Percentiles rank a stretch among this genome's conserved stretches.
Conservation (phyloP, 2,329 filamentous ascomycete genomes). For the Colletotrichum sansevieriae region DNA sequence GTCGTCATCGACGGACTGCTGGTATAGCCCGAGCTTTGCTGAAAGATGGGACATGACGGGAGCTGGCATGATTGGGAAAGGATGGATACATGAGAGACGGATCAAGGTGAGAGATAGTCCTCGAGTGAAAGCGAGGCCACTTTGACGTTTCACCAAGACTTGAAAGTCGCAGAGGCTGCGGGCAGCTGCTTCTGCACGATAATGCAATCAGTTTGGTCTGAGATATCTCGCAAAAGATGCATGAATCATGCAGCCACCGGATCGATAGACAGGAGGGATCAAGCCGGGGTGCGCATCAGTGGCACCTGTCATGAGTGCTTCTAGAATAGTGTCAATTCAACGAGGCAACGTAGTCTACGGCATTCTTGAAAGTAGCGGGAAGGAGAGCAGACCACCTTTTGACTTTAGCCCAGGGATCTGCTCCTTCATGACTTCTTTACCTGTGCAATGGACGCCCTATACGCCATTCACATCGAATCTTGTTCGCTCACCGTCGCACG, state of each 20-base stretch:
- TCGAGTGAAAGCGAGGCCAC: not conserved
- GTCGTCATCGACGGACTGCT: conserved; percentile 1
- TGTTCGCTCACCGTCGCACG: not conserved
- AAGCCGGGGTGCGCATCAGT: too few relatives aligned
- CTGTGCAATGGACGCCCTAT: too few relatives aligned
- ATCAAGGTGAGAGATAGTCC: not conserved
- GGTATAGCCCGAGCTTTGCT: not conserved
- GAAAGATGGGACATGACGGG: conserved; percentile 7
- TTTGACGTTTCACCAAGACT: conserved; percentile 1
- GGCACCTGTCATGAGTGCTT: too few relatives aligned
- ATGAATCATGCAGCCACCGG: conserved; percentile 2
- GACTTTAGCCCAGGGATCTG: too few relatives aligned
- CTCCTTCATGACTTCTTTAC: too few relatives aligned
- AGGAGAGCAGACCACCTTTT: too few relatives aligned
- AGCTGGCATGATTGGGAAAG: not conserved
- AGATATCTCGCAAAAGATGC: not conserved
- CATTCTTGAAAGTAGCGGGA: too few relatives aligned
- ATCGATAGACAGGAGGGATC: not conserved
- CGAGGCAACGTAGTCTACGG: too few relatives aligned
- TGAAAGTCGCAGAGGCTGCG: not conserved
- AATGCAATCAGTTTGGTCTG: conserved; percentile 26
- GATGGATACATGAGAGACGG: conserved; percentile 9
- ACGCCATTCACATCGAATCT: not conserved
- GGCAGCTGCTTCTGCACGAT: conserved; percentile 31
- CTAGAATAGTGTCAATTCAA: too few relatives aligned